These are phyloP conservation scores for Plasmodium ovale DNA, from an alignment of 169 alveolate species.

Conservation along the genomic window DNA sequence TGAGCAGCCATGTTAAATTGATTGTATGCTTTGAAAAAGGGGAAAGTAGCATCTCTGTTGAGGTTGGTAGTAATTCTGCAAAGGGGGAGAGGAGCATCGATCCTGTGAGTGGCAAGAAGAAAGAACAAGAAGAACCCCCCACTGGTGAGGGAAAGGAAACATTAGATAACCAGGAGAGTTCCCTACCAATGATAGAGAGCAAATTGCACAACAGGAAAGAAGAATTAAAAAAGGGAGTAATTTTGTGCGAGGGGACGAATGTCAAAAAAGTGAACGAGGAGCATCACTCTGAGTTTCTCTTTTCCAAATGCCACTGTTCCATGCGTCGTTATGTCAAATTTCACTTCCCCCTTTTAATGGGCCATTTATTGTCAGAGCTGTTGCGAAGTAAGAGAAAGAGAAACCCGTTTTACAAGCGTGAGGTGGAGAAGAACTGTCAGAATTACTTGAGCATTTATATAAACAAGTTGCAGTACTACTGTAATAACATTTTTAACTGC, in stretches of 20 bases:
- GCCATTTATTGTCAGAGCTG: slow-evolving; percentile 3
- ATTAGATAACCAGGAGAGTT: background rate
- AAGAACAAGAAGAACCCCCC: background rate
- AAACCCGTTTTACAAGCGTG: background rate
- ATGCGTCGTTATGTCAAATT: slow-evolving; percentile 13
- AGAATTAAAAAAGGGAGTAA: background rate
- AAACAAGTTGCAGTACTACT: slow-evolving; percentile 48
- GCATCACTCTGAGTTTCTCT: no score
- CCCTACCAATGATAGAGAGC: background rate
- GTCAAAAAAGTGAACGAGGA: background rate
- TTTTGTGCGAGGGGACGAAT: background rate
- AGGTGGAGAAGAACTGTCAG: slow-evolving; percentile 3
- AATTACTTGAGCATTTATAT: slow-evolving; percentile 39
- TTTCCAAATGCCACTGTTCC: no score
- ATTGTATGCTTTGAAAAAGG: no score
- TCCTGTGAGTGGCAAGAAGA: background rate
- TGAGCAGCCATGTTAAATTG: no score
- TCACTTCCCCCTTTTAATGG: slow-evolving; percentile 22
- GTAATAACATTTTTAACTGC: slow-evolving; percentile 38
- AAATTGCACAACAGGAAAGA: background rate
- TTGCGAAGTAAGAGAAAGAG: slow-evolving; percentile 6
- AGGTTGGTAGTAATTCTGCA: no score
- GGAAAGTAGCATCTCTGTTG: no score
- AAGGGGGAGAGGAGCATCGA: background rate
- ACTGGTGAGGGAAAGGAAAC: background rate